Evolutionary conservation across 768 basidiomycete genomes (phyloP), one percentile per base, ranked within the genome.

Genomic region (Solioccasus polychromus): DNA sequence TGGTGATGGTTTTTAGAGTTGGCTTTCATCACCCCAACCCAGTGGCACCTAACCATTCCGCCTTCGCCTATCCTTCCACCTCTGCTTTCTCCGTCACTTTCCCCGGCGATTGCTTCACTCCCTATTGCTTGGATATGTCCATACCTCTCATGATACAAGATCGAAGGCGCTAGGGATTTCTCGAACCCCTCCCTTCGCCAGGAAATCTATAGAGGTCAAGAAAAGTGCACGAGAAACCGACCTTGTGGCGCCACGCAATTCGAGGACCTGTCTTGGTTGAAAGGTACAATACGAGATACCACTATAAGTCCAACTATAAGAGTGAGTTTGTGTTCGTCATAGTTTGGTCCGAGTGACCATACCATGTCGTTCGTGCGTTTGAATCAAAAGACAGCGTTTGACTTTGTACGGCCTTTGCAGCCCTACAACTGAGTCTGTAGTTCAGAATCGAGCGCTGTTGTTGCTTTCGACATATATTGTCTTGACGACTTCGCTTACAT

Each of bases 281-380:
- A 53, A 46, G 26, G 61, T 43, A 18, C 54, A 53, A 30, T 75
- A 75, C 2, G 71, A 71, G 5, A 75, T 56, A 2, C 73, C 74
- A 34, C 73, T 75, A 46, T 49, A 74, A 0, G 74, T 76, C 0
- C 76, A 36, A 77, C 70, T 0, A 72, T 73, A 14, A 78, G 47
- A 1, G 75, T 64, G 3, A 77, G 62, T 42, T 67, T 68, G 6
- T 32, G 19, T n/a, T 42, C 17, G 1, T 53, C 54, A 9, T 28
- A 8, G 39, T 55, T 22, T 9, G 38, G 31, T 31, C 40, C n/a
- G n/a, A n/a, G n/a, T n/a, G n/a, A n/a, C n/a, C n/a, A n/a, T n/a
- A n/a, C n/a, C n/a, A n/a, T n/a, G n/a, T n/a, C n/a, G n/a, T n/a
- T n/a, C n/a, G n/a, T n/a, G n/a, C n/a, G n/a, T n/a, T n/a, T n/a